phyloP scores from a whole-genome alignment of 2,329 filamentous ascomycete genomes.

The Ophiocordyceps camponoti-leonardi region DNA sequence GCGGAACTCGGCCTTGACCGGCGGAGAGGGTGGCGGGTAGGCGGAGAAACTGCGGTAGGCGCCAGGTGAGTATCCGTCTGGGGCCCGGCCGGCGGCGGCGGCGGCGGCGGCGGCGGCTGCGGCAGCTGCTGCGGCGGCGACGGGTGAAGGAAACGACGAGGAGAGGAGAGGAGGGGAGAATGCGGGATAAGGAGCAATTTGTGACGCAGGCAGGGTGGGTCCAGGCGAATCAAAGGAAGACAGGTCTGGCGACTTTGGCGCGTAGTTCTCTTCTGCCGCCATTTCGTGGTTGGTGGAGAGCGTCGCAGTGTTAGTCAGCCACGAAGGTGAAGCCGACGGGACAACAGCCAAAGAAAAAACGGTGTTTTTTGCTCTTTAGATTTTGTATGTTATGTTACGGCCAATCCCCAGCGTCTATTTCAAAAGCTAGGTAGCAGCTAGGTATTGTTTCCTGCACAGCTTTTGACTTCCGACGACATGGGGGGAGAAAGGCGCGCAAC shows the following conservation, averaged over 20 bases:
- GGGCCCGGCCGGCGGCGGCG: constrained; percentile 9
- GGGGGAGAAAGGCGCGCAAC: background rate
- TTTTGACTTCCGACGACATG: background rate
- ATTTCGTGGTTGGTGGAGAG: background rate
- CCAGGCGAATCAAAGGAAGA: constrained; percentile 33
- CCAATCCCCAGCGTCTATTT: constrained; percentile 2
- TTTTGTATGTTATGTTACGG: too few species aligned
- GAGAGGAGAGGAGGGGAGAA: background rate
- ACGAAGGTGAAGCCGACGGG: background rate
- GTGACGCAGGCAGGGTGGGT: constrained; percentile 9
- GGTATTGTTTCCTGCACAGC: background rate
- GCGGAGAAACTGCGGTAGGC: background rate
- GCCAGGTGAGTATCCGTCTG: background rate
- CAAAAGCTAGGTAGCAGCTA: constrained; percentile 2
- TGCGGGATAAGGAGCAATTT: constrained; percentile 3
- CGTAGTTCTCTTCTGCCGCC: constrained; percentile 19
- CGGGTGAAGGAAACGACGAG: background rate
- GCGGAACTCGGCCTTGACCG: constrained; percentile 8
- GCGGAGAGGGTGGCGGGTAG: constrained; percentile 2
- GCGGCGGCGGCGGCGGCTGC: constrained; percentile 9
- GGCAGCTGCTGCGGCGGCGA: background rate
- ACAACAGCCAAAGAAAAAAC: background rate
- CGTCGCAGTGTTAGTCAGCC: background rate
- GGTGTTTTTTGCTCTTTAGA: too few species aligned
- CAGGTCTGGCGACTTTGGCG: constrained; percentile 41